Percentiles rank a stretch among this genome's conserved stretches.
Conservation (phyloP, 2,329 filamentous ascomycete genomes). For the Colletotrichum lentis region DNA sequence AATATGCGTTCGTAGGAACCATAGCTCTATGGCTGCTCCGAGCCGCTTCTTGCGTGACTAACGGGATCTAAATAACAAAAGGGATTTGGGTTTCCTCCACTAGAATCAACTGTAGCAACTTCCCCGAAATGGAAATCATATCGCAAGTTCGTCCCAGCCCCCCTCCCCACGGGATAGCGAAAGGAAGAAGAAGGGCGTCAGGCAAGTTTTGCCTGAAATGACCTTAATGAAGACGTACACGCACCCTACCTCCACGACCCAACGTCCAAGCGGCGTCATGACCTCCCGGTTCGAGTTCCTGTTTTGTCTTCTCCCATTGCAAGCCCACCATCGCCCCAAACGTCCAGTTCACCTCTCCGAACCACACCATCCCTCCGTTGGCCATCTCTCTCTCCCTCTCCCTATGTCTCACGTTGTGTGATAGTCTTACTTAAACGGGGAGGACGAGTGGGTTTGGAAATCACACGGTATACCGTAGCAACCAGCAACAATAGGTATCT, state of each 20-base stretch:
- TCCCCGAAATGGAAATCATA: background rate
- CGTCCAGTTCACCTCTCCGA: background rate
- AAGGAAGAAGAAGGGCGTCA: background rate
- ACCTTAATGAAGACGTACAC: constrained; percentile 3
- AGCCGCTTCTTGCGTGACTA: background rate
- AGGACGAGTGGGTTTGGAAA: background rate
- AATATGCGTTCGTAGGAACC: background rate
- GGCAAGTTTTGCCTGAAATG: background rate
- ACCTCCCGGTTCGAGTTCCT: constrained; percentile 34
- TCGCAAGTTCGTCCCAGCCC: background rate
- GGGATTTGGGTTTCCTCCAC: background rate
- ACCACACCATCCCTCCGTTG: background rate
- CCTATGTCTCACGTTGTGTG: constrained; percentile 23
- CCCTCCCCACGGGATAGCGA: background rate
- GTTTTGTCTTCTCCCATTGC: constrained; percentile 7
- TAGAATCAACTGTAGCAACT: background rate
- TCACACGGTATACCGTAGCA: constrained; percentile 9
- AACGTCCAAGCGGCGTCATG: background rate
- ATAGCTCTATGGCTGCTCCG: no score
- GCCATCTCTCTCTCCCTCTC: background rate
- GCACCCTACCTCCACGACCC: background rate
- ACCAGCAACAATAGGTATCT: background rate
- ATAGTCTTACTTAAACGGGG: background rate
- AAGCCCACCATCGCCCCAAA: background rate
- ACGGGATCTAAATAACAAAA: background rate